These are phyloP conservation scores for Euphorbia schlechtendalii DNA, from an alignment of 441 rosid genomes.

Conservation along the genomic window DNA sequence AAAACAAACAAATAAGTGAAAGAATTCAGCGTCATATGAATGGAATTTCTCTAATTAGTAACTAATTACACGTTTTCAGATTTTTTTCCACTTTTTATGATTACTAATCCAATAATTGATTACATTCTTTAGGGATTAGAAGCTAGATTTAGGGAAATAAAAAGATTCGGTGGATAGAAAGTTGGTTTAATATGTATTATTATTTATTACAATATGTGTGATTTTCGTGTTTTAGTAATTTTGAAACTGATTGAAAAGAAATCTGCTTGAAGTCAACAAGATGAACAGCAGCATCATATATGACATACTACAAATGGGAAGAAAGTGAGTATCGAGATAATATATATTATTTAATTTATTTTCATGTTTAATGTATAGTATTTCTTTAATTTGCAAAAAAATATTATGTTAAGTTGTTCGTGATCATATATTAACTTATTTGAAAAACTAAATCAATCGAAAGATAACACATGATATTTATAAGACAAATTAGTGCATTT, in stretches of 20 bases:
- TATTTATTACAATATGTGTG: too few relatives aligned
- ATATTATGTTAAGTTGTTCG: too few relatives aligned
- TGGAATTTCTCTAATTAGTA: not conserved
- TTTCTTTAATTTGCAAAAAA: too few relatives aligned
- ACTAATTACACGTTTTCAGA: not conserved
- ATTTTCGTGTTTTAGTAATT: not conserved
- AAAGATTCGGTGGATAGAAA: not conserved
- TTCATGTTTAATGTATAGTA: too few relatives aligned
- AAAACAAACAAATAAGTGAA: not conserved
- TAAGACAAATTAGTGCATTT: too few relatives aligned
- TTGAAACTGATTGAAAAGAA: not conserved
- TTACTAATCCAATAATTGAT: not conserved
- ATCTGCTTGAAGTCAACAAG: not conserved
- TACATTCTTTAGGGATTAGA: slow-evolving; percentile 2
- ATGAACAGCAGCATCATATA: not conserved
- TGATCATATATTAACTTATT: too few relatives aligned
- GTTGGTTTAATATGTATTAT: not conserved
- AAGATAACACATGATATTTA: too few relatives aligned
- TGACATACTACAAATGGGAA: not conserved
- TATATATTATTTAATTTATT: too few relatives aligned
- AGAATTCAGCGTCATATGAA: not conserved
- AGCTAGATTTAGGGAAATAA: not conserved
- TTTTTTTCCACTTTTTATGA: not conserved
- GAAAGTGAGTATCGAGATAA: not conserved
- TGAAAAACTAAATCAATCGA: too few relatives aligned